Base-by-base conservation (phyloP, 768 basidiomycete genomes). In the Gelatoporia subvermispora region DNA sequence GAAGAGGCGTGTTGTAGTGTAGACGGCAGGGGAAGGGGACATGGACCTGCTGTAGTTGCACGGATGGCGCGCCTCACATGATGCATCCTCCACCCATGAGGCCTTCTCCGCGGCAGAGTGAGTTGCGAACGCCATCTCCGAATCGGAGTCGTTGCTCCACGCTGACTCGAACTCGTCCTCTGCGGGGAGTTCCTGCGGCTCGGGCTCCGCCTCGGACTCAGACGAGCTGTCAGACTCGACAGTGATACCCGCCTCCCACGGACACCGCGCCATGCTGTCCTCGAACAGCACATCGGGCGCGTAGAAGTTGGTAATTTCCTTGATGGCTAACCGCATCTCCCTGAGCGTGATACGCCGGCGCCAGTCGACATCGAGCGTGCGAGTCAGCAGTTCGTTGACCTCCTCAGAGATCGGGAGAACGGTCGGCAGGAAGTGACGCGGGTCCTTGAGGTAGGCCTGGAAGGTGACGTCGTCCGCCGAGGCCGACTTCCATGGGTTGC, bases 401-500 rank as follows among this genome's bases (percentile, higher is more conserved):
- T 69, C 68, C 37, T 64, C 49, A 20, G 68, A 69, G 50, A 69
- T 68, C 18, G 68, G 68, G 24, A 69, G 68, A 23, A 69, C 68
- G 25, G 66, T 68, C n/a, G 84, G 84, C n/a, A 98, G 79, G 72
- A 95, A 95, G 53, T 80, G 76, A 13, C 63, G 52, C 28, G 88
- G 88, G 55, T 90, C 81, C 54, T 78, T 81, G 48, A 89, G 75
- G 66, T 90, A 99, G 0, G 87, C 86, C 57, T 85, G 80, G 75
- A 93, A 99, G 3, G 91, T 93, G 52, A 87, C 84, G 67, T 98
- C 95, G 36, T 82, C 74, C 1, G 70, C 63, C 3, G 81, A 84
- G 3, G 95, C 93, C 20, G 89, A 86, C 65, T 88, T 88, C 95
- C 95, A 98, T 3, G 95, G 95, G 60, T 97, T 97, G 25, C 95